Conservation (phyloP, 1,139 yeast species). For the Sugiyamaella novakii region DNA sequence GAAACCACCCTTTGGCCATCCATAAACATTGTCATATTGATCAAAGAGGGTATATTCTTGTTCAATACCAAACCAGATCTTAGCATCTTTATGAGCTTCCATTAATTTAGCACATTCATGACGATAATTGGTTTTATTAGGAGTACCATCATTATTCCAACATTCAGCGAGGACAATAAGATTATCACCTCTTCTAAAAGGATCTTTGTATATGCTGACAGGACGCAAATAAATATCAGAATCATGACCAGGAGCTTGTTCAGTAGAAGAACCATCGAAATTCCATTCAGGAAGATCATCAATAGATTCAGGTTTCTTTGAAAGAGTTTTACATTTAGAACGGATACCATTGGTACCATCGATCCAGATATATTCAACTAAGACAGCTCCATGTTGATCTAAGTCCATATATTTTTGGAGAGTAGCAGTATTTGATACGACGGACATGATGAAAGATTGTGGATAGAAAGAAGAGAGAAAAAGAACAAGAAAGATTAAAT, state of each 20-base stretch:
- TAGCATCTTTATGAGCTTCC: slow-evolving; percentile 85
- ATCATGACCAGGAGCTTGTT: slow-evolving; percentile 98
- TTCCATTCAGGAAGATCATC: slow-evolving; percentile 98
- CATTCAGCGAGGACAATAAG: slow-evolving; percentile 93
- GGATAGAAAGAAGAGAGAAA: background rate
- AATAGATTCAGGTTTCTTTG: slow-evolving; percentile 64
- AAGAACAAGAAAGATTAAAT: background rate
- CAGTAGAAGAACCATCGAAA: slow-evolving; percentile 98
- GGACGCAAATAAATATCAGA: slow-evolving; percentile 95
- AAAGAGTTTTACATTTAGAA: slow-evolving; percentile 89
- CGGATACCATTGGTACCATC: slow-evolving; percentile 91
- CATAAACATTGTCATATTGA: slow-evolving; percentile 85
- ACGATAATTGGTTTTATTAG: slow-evolving; percentile 97
- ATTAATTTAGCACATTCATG: slow-evolving; percentile 95
- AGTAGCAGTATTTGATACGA: slow-evolving; percentile 39
- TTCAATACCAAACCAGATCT: slow-evolving; percentile 97
- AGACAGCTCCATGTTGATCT: slow-evolving; percentile 80
- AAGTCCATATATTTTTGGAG: slow-evolving; percentile 80
- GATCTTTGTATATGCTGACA: slow-evolving; percentile 90
- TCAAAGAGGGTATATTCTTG: slow-evolving; percentile 98
- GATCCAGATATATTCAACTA: slow-evolving; percentile 98
- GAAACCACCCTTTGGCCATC: slow-evolving; percentile 99
- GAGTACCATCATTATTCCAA: slow-evolving; percentile 98
- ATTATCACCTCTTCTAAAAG: slow-evolving; percentile 97
- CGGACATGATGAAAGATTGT: slow-evolving; percentile 16